Evolutionary conservation across 352 stramenopile species (phyloP).

Genomic region (Phytophthora aleatoria): DNA sequence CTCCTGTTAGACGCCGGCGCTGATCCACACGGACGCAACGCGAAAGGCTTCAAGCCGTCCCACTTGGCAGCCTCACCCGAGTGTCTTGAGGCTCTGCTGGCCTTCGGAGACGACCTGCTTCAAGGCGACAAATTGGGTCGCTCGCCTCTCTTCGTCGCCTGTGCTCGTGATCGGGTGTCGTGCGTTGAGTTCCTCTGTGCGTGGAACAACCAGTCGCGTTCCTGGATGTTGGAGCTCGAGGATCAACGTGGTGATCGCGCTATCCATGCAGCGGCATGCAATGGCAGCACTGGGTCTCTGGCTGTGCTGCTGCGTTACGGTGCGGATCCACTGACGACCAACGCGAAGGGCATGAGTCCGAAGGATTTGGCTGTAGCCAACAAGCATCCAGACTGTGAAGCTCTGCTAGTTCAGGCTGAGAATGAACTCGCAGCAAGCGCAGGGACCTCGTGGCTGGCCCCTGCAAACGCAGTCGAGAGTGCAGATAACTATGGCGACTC

Average conservation of each 20-base stretch:
- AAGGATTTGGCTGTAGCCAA: slow-evolving; percentile 53
- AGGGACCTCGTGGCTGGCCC: slow-evolving; percentile 56
- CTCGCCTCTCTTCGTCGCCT: slow-evolving; percentile 70
- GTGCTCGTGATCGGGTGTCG: slow-evolving; percentile 50
- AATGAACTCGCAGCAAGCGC: slow-evolving; percentile 38
- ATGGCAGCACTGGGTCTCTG: slow-evolving; percentile 51
- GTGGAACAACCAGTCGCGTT: slow-evolving; percentile 67
- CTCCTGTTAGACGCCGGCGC: slow-evolving; percentile 53
- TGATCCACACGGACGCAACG: slow-evolving; percentile 67
- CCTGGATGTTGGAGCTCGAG: slow-evolving; percentile 75
- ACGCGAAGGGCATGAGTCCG: slow-evolving; percentile 55
- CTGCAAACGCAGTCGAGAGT: slow-evolving; percentile 45
- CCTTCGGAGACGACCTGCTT: slow-evolving; percentile 63
- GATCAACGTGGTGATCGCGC: slow-evolving; percentile 61
- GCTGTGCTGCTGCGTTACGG: slow-evolving; percentile 56
- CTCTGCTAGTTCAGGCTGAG: slow-evolving; percentile 49
- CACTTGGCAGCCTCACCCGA: slow-evolving; percentile 62
- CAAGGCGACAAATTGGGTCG: slow-evolving; percentile 70
- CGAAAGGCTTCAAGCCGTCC: slow-evolving; percentile 70
- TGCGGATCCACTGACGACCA: slow-evolving; percentile 49
- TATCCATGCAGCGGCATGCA: slow-evolving; percentile 68
- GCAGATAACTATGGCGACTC: slow-evolving; percentile 8
- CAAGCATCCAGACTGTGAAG: slow-evolving; percentile 52
- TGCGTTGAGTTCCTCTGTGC: slow-evolving; percentile 67
- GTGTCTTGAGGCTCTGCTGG: slow-evolving; percentile 58